Base-by-base conservation (phyloP, 352 stramenopile genomes). In the Albugo candida region DNA sequence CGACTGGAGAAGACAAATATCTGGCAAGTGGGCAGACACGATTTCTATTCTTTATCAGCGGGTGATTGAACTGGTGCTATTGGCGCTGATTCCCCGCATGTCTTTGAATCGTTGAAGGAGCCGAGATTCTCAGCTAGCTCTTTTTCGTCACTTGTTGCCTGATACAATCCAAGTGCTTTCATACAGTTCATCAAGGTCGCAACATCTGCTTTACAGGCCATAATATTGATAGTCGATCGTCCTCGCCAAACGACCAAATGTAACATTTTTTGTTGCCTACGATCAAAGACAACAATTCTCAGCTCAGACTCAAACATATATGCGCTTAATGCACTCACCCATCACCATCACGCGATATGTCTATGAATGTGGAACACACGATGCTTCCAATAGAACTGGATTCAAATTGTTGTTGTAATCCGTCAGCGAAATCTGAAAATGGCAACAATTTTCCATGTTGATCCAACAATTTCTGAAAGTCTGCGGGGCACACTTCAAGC, bases 381-480 rank as follows among this genome's bases (percentile, higher is more conserved):
- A 89, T 66, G 48, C 75, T 92, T 38, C 79, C 79, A n/a, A 89
- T 62, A 0, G 74, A 56, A 35, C 75, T 54, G 13, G 69, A 55
- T 14, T 67, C 63, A 18, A 92, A 63, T 35, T 72, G 64, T 44
- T 70, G 52, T 11, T 51, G 52, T 0, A 70, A 80, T 3, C 45
- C 35, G 10, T 63, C 55, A 38, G 81, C 70, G 46, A 92, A 88
- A 38, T 89, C 76, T 46, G 86, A 68, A 41, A 83, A 92, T 51
- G 85, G 67, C 11, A 92, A 51, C 18, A 92, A 61, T 36, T 92
- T 74, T 36, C 74, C 79, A 34, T 85, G 65, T 20, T 76, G 69
- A 49, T 88, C 75, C 17, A 92, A 55, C 56, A 92, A 58, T 68
- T 87, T 85, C 58, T 92, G 79, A 49, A 92, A 79, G 40, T 92